Conservation (phyloP, 2,329 filamentous ascomycete genomes). For the Amauroascus niger region DNA sequence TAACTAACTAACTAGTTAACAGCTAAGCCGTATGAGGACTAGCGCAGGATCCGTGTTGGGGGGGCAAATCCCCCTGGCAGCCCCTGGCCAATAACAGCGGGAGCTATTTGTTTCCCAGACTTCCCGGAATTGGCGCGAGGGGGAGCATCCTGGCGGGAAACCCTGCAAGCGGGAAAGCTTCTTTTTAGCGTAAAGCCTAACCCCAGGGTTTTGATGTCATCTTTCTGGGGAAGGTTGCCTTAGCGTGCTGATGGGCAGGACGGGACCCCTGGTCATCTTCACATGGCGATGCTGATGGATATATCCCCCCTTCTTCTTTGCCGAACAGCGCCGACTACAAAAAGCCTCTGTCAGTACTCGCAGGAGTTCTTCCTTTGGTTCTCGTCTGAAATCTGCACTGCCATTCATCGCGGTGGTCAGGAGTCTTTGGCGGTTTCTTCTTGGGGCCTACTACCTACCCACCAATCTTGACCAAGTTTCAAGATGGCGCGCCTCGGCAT, state of each 20-base stretch:
- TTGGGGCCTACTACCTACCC: not conserved
- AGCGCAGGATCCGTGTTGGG: not conserved
- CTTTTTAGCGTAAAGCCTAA: not conserved
- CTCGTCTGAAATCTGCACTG: not conserved
- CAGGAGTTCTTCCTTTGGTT: not conserved
- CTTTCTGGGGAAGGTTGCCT: not conserved
- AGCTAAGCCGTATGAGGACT: not conserved
- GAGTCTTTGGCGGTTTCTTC: not conserved
- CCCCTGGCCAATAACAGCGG: not conserved
- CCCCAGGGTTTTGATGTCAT: not conserved
- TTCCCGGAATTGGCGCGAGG: not conserved
- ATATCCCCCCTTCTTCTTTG: not conserved
- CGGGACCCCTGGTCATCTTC: conserved; percentile 7
- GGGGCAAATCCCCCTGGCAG: not conserved
- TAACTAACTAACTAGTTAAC: too few relatives aligned
- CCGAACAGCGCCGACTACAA: not conserved
- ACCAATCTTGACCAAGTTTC: not conserved
- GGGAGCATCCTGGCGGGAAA: too few relatives aligned
- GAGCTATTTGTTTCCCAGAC: not conserved
- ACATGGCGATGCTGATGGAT: conserved; percentile 5
- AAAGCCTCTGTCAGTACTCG: not conserved
- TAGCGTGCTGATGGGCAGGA: too few relatives aligned
- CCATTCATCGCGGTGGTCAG: not conserved
- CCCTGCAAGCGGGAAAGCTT: not conserved
- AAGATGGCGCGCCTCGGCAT: conserved; percentile 11